Conservation (phyloP, 352 stramenopile genomes). For the Globisporangium barbulae region DNA sequence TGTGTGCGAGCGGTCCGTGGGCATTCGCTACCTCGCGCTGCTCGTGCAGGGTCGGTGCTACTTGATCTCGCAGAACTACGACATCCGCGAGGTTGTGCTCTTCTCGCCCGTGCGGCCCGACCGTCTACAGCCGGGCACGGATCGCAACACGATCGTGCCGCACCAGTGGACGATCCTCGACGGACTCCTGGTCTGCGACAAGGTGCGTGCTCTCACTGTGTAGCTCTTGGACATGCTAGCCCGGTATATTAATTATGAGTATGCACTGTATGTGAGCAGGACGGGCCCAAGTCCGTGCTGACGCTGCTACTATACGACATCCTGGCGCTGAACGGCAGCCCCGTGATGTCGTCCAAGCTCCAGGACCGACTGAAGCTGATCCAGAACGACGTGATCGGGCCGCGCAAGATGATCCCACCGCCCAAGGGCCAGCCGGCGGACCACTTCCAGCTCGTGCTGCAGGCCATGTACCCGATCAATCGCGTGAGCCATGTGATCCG, state of each 20-base stretch:
- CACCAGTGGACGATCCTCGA: slow-evolving; percentile 90
- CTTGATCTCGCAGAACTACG: slow-evolving; percentile 80
- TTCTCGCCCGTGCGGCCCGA: slow-evolving; percentile 80
- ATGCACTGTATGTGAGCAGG: slow-evolving; percentile 9
- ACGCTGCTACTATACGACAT: slow-evolving; percentile 86
- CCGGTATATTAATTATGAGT: neutral
- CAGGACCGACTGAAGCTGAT: slow-evolving; percentile 86
- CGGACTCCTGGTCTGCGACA: slow-evolving; percentile 77
- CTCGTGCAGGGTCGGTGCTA: slow-evolving; percentile 81
- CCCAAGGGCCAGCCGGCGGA: slow-evolving; percentile 77
- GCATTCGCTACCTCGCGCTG: slow-evolving; percentile 72
- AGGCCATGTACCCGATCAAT: slow-evolving; percentile 83
- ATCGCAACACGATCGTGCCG: slow-evolving; percentile 66
- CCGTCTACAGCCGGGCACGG: slow-evolving; percentile 65
- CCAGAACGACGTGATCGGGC: slow-evolving; percentile 86
- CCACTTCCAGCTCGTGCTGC: slow-evolving; percentile 79
- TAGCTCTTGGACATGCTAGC: neutral
- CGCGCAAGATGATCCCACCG: slow-evolving; percentile 66
- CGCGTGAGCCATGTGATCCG: slow-evolving; percentile 75
- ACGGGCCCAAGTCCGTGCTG: slow-evolving; percentile 62
- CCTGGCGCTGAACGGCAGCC: slow-evolving; percentile 75
- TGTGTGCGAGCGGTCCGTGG: slow-evolving; percentile 78
- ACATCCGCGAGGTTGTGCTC: slow-evolving; percentile 73
- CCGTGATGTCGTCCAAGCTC: slow-evolving; percentile 82
- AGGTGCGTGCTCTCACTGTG: slow-evolving; percentile 22